Base-by-base conservation (phyloP, 768 basidiomycete species). In the Candolleomyces eurysporus region DNA sequence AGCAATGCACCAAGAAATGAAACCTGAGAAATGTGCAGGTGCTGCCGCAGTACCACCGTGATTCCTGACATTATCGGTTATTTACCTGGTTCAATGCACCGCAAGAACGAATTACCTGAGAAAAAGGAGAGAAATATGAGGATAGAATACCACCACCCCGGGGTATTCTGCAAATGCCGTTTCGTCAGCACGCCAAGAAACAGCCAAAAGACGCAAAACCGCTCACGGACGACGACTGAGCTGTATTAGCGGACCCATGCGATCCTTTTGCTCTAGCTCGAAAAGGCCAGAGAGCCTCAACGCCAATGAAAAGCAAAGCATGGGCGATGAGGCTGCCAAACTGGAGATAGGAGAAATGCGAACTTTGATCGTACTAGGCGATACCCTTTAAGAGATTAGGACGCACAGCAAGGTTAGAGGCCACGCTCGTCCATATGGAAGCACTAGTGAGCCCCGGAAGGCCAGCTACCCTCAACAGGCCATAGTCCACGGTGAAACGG, bases 321-420 rank as follows among this genome's bases (percentile, higher is more conserved):
- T 86, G 85, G 2, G 83, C 79, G 56, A 88, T 77, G 39, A 88
- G 73, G 21, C 82, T 84, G 19, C 87, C 87, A 61, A 87, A 86
- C 81, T 85, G 46, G 26, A 9, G 13, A 10, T 56, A 22, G 13
- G 31, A 32, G 53, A 14, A 19, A 39, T 40, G 19, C 22, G 5
- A 14, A 19, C 22, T 16, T 48, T 5, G 9, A 45, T 36, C 10
- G 10, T 36, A 7, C 36, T 11, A 11, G 5, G 36, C 8, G 19
- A 22, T 4, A 10, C 11, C 54, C 39, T 40, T 16, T 17, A 36
- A 40, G 32, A 21, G 26, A 36, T 54, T 51, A 13, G 50, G 4
- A n/a, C 77, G 54, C 66, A 82, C 80, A 2, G 81, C 73, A 54
- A 84, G 76, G 65, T 84, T 84, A 1, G 70, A 67, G 1, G 76